Base-by-base conservation (phyloP, 768 basidiomycete genomes). In the Pleurotus ostreatus region DNA sequence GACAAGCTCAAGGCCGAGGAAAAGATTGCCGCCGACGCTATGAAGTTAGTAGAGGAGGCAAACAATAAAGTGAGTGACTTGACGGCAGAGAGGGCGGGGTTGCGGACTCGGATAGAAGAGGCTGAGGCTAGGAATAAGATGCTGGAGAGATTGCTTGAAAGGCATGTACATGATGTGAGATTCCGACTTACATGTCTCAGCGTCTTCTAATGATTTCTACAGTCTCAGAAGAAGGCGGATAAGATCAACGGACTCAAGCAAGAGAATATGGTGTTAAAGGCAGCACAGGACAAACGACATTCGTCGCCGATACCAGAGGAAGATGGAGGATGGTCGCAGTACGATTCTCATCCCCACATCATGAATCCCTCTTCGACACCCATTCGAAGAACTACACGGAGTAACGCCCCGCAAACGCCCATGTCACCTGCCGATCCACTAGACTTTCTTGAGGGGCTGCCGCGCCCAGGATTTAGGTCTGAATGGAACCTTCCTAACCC, bases 361-460 rank as follows among this genome's bases (percentile, higher is more conserved):
- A 44, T 34, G 30, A 34, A 34, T 34, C 30, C 30, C 30, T 34
- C 2, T 34, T 34, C 30, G 30, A 34, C 30, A 11, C 30, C 30
- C 11, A 34, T 34, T 34, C 8, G 30, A 34, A 34, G 8, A 34
- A 3, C 30, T 11, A 34, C 30, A 9, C 30, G 9, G 30, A 11
- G 30, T 9, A 11, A 11, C 30, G 30, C 11, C 3, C 11, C 30
- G 11, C 26, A 22, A 53, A 20, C 22, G 9, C 37, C 51, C 39
- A 40, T 53, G 39, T 23, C 39, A 5, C 51, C 37, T 8, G 25
- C 39, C 1, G 51, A 53, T 40, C 38, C 37, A 37, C 20, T 23
- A 13, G 51, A 39, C 6, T 53, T 53, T 37, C 41, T 53, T n/a
- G 51, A 53, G n/a, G 51, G 39, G 6, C 20, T 53, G 12, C 51